phyloP scores from a whole-genome alignment of 2,329 filamentous ascomycete species.

The Cordyceps militaris region DNA sequence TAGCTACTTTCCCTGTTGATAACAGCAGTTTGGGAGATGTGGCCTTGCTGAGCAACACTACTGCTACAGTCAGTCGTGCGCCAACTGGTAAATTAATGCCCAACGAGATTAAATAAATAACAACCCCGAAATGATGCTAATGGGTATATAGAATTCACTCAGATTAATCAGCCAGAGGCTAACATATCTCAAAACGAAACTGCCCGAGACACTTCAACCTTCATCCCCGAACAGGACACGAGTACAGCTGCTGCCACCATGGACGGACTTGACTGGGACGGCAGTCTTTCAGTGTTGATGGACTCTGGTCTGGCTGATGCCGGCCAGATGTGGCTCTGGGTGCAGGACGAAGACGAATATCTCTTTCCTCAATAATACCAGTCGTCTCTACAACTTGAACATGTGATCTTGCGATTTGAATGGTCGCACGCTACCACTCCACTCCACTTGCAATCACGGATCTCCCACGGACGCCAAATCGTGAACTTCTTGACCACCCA shows the following conservation, averaged over 20 bases:
- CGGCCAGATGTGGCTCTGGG: conserved; percentile 12
- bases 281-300: conserved; percentile 5
- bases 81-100: background rate
- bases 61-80: background rate
- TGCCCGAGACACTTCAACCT: background rate
- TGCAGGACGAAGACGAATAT: background rate
- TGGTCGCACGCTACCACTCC: too few species aligned
- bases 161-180: background rate
- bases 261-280: conserved; percentile 7
- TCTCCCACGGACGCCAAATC: too few species aligned
- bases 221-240: background rate
- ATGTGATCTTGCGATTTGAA: too few species aligned
- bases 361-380: background rate
- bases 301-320: conserved; percentile 9
- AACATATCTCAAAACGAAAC: background rate
- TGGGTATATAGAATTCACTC: background rate
- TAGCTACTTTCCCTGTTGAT: background rate
- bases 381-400: background rate
- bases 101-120: background rate
- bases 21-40: background rate
- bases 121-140: background rate
- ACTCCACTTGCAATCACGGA: too few species aligned
- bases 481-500: too few species aligned
- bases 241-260: background rate
- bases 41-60: background rate